Conservation (phyloP, 306 rosid species). For the Inga leiocalycina region DNA sequence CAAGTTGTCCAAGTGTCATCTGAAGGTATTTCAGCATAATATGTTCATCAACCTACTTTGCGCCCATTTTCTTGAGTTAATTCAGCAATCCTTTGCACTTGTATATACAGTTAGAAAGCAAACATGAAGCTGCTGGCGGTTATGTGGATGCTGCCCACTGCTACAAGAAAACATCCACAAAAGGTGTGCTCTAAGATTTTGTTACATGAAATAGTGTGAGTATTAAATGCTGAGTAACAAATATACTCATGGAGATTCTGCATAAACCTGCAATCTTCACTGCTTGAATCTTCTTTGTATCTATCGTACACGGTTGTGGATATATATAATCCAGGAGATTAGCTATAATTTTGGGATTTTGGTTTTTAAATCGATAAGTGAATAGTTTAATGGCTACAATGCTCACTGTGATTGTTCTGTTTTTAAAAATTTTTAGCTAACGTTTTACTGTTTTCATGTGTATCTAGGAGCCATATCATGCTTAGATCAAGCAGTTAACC, state of each 20-base stretch:
- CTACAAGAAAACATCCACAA: slow-evolving; percentile 50
- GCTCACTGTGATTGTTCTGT: not conserved
- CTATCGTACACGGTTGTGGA: not conserved
- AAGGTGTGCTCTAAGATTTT: slow-evolving; percentile 34
- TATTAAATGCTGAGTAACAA: not conserved
- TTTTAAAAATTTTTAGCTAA: slow-evolving; percentile 19
- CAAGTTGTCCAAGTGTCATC: slow-evolving; percentile 48
- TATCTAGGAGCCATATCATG: slow-evolving; percentile 53
- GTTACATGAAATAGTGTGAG: not conserved
- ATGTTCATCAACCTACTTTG: slow-evolving; percentile 1
- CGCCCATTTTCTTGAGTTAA: slow-evolving; percentile 1
- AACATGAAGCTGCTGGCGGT: slow-evolving; percentile 58
- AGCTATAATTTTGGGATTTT: not conserved
- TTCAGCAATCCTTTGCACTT: slow-evolving; percentile 8
- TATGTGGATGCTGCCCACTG: slow-evolving; percentile 55
- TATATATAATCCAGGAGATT: not conserved
- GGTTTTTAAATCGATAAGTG: not conserved
- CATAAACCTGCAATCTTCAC: not conserved
- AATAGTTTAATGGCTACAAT: not conserved
- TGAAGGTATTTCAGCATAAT: slow-evolving; percentile 42
- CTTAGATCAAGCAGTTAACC: slow-evolving; percentile 50
- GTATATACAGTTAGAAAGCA: slow-evolving; percentile 45
- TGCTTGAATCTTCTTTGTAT: not conserved
- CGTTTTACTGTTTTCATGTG: slow-evolving; percentile 7
- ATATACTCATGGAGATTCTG: not conserved